Evolutionary conservation across 257 asterid genomes (phyloP).

Genomic region (Forsythia viridissima): DNA sequence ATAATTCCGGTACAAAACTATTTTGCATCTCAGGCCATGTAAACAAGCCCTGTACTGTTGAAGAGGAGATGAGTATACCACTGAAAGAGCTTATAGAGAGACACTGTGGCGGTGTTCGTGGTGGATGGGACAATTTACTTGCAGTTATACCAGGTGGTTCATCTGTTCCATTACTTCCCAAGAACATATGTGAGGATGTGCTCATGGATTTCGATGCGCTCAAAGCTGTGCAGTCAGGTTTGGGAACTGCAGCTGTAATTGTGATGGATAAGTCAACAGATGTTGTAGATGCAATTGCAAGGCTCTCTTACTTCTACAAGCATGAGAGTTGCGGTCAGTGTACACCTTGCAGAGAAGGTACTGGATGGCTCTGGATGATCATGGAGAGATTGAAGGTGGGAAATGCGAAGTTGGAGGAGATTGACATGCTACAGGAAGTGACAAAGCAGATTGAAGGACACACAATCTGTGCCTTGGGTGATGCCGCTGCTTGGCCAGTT

Average conservation of each 20-base stretch:
- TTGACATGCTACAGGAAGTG: conserved; percentile 98
- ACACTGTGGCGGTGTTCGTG: conserved; percentile 98
- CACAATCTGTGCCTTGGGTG: conserved; percentile 98
- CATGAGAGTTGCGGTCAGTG: conserved; percentile 99
- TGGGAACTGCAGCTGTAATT: conserved; percentile 98
- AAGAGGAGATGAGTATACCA: conserved; percentile 98
- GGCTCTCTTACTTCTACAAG: conserved; percentile 95
- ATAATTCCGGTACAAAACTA: conserved; percentile 89
- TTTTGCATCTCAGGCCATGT: conserved; percentile 97
- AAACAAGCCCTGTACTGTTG: conserved; percentile 98
- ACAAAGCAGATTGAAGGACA: conserved; percentile 99
- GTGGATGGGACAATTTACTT: conserved; percentile 97
- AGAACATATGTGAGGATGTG: conserved; percentile 84
- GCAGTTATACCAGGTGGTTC: conserved; percentile 98
- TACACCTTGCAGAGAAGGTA: conserved; percentile 98
- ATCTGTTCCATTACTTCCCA: conserved; percentile 87
- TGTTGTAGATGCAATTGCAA: conserved; percentile 89
- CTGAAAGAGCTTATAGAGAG: conserved; percentile 86
- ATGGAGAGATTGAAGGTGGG: conserved; percentile 99
- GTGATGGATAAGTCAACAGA: conserved; percentile 99
- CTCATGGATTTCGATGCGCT: conserved; percentile 99
- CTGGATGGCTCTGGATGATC: conserved; percentile 99
- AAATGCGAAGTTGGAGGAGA: conserved; percentile 93
- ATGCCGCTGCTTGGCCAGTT: conserved; percentile 99
- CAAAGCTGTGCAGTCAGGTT: conserved; percentile 92